Evolutionary conservation across 2,329 filamentous ascomycete genomes (phyloP).

Genomic region (Fusarium sp.): DNA sequence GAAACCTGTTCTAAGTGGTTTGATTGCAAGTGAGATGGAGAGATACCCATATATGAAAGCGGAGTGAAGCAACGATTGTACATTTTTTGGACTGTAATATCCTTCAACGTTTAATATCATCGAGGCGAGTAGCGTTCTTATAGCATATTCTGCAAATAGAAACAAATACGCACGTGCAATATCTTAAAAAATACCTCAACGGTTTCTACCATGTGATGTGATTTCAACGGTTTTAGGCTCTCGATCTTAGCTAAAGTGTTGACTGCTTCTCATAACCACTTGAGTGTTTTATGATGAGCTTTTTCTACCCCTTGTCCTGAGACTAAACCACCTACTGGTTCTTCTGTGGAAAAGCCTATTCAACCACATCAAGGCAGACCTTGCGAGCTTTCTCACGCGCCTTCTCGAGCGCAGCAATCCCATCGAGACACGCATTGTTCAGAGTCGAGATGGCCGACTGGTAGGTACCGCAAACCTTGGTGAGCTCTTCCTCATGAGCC

Average conservation of each 20-base stretch:
- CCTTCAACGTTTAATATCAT: constrained; percentile 20
- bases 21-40: constrained; percentile 18
- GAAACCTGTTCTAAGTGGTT: constrained; percentile 34
- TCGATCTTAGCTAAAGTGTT: background rate
- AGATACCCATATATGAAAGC: constrained; percentile 37
- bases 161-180: constrained; percentile 29
- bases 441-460: background rate
- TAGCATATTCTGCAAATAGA: constrained; percentile 29
- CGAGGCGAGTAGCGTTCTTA: constrained; percentile 31
- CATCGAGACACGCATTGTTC: background rate
- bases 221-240: background rate
- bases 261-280: background rate
- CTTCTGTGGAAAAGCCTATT: background rate
- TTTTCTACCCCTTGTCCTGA: background rate
- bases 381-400: background rate
- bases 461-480: background rate
- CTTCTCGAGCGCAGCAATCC: background rate
- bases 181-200: background rate
- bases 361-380: background rate
- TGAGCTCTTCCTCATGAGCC: background rate
- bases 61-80: constrained; percentile 19
- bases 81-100: constrained; percentile 29
- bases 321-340: background rate
- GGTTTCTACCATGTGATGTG: background rate
- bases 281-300: background rate